Conservation (phyloP, 306 rosid species). For the Luffa aegyptiaca region DNA sequence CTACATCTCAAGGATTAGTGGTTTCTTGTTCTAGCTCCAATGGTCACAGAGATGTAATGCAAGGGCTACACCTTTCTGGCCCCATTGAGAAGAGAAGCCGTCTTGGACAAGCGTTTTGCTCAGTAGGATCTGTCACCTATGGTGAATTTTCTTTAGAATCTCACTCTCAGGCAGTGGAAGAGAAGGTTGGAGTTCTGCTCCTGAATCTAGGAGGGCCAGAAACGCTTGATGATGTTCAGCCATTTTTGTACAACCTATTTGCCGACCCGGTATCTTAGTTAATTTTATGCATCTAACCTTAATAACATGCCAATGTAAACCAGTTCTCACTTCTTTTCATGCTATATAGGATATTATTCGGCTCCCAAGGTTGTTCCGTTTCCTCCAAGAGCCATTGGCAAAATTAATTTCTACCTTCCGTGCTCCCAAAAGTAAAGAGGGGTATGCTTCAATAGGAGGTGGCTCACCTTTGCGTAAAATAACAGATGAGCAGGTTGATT, state of each 20-base stretch:
- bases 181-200: constrained; percentile 90
- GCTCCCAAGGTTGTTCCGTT: constrained; percentile 76
- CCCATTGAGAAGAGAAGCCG: constrained; percentile 27
- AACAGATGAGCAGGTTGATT: constrained; percentile 82
- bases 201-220: constrained; percentile 98
- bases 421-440: constrained; percentile 97
- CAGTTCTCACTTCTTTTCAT: constrained; percentile 13
- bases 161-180: constrained; percentile 36
- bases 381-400: constrained; percentile 86
- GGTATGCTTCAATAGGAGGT: constrained; percentile 97
- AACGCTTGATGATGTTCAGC: constrained; percentile 88
- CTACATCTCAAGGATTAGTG: constrained; percentile 24
- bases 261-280: constrained; percentile 78
- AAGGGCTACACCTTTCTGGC: constrained; percentile 11
- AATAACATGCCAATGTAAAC: neutral
- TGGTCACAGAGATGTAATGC: constrained; percentile 20
- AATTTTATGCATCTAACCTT: neutral
- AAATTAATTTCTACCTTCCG: constrained; percentile 71
- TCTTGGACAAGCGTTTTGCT: constrained; percentile 28
- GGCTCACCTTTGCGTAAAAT: constrained; percentile 97
- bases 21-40: constrained; percentile 20
- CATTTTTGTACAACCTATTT: constrained; percentile 84
- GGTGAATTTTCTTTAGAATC: constrained; percentile 36
- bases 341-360: constrained; percentile 80
- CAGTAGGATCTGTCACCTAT: constrained; percentile 31